Evolutionary conservation across 1,284 basidiomycete genomes (phyloP).

Genomic region (Trametes hirsuta): DNA sequence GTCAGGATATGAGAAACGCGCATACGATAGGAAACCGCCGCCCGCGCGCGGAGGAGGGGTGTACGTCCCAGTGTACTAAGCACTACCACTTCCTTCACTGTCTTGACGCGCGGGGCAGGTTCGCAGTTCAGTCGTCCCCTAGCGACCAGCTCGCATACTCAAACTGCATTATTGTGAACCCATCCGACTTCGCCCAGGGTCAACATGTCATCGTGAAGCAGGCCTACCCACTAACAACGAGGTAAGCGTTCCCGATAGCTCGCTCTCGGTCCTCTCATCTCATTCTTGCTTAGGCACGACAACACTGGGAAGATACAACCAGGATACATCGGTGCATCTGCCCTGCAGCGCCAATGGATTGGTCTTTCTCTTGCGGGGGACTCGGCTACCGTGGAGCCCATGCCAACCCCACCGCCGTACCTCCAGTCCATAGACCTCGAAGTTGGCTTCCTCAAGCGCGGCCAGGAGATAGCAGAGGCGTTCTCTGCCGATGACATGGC

Average conservation of each 20-base stretch:
- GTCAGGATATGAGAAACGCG: conserved; percentile 42
- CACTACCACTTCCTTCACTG: neutral
- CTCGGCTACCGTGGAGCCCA: conserved; percentile 68
- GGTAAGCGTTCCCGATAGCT: conserved; percentile 47
- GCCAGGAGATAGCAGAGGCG: conserved; percentile 66
- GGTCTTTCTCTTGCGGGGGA: conserved; percentile 82
- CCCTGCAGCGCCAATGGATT: conserved; percentile 85
- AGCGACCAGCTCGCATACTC: conserved; percentile 72
- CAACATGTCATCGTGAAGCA: conserved; percentile 79
- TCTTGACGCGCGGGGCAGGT: conserved; percentile 42
- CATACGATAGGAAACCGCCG: conserved; percentile 9
- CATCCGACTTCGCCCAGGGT: conserved; percentile 71
- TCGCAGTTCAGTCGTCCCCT: conserved; percentile 58
- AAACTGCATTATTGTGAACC: conserved; percentile 84
- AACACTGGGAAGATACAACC: conserved; percentile 68
- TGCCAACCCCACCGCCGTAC: conserved; percentile 70
- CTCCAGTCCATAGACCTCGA: conserved; percentile 82
- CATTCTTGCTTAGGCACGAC: conserved; percentile 60
- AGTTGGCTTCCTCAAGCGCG: conserved; percentile 71
- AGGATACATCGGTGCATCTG: conserved; percentile 68
- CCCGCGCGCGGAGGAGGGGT: conserved; percentile 44
- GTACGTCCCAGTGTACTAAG: conserved; percentile 37
- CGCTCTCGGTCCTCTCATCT: neutral
- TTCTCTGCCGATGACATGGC: conserved; percentile 90
- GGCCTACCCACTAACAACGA: conserved; percentile 69